Conservation (phyloP, 305 asterid species). For the Withania somnifera region DNA sequence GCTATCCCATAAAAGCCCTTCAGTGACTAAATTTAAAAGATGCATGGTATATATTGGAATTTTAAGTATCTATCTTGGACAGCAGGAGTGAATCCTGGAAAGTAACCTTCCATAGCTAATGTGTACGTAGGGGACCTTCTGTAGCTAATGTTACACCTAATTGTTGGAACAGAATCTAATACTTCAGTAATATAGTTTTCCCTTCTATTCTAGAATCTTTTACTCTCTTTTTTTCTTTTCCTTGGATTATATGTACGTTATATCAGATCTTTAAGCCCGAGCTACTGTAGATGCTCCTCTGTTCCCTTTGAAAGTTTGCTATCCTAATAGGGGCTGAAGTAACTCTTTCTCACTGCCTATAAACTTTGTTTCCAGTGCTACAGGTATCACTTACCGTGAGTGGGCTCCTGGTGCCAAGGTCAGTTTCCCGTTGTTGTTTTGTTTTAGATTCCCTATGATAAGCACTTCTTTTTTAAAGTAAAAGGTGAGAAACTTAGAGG, state of each 20-base stretch:
- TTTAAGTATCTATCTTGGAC: background rate
- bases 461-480: background rate
- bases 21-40: background rate
- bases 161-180: background rate
- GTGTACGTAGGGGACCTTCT: background rate
- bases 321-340: background rate
- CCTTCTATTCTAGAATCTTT: background rate
- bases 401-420: slow-evolving; percentile 99
- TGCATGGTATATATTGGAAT: background rate
- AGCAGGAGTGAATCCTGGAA: background rate
- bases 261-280: background rate
- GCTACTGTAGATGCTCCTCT: background rate
- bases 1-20: background rate
- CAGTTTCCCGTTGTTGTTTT: slow-evolving; percentile 17
- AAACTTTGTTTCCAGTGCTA: slow-evolving; percentile 48
- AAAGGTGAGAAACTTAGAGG: background rate
- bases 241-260: background rate
- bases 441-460: background rate
- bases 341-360: slow-evolving; percentile 11
- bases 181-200: background rate
- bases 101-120: background rate
- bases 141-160: background rate
- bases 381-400: slow-evolving; percentile 95
- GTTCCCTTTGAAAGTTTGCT: background rate
- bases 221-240: background rate